Percentiles rank a stretch among this genome's conserved stretches.
Conservation (phyloP, 108 stramenopile species). For the Bacterosira constricta region DNA sequence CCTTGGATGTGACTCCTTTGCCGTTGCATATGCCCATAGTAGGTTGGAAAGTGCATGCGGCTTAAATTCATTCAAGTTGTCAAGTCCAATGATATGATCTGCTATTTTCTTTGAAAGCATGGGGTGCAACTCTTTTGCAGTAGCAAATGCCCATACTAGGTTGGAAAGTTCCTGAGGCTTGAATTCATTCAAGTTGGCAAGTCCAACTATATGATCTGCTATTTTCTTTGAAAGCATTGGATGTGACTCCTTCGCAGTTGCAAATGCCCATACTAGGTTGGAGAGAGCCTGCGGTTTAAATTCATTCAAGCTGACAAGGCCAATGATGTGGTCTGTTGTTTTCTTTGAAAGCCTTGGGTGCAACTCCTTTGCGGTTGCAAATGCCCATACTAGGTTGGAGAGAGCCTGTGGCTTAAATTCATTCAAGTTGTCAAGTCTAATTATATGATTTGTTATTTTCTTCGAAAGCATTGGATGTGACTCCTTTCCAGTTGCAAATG, state of each 20-base stretch:
- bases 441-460: slow-evolving; percentile 7
- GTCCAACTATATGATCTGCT: slow-evolving; percentile 4
- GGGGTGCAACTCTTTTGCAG: background rate
- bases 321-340: slow-evolving; percentile 5
- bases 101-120: slow-evolving; percentile 14
- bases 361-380: background rate
- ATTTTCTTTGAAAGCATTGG: background rate
- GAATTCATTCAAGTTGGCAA: background rate
- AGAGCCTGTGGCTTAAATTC: slow-evolving; percentile 15
- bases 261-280: slow-evolving; percentile 14
- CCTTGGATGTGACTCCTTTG: slow-evolving; percentile 1
- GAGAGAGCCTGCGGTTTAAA: slow-evolving; percentile 15
- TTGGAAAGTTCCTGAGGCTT: background rate
- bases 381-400: slow-evolving; percentile 10
- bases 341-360: slow-evolving; percentile 11
- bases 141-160: background rate
- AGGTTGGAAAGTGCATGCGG: slow-evolving; percentile 13
- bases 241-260: background rate
- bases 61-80: slow-evolving; percentile 7
- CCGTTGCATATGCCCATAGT: slow-evolving; percentile 14
- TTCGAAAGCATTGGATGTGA: slow-evolving; percentile 14
- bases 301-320: background rate
- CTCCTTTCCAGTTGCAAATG: slow-evolving; percentile 3
- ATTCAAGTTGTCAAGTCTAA: background rate
- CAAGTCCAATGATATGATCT: background rate